Evolutionary conservation across 2,329 filamentous ascomycete species (phyloP), one percentile per base, ranked within the genome.

Genomic region (Claviceps citrina): DNA sequence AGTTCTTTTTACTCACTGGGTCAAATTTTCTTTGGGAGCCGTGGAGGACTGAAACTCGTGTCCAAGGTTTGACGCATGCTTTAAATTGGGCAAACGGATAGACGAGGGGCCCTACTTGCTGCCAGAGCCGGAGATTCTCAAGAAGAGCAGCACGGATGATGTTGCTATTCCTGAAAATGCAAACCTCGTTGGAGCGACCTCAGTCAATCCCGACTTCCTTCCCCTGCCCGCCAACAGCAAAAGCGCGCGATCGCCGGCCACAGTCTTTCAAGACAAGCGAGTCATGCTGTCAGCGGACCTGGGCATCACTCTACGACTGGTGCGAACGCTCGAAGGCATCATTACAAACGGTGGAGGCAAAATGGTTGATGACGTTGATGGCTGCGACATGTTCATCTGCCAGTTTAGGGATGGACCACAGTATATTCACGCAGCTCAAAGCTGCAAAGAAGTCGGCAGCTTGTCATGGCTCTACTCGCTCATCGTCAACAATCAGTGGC

Each of bases 401-500:
- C 81, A 85, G 39, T 95, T 81, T 55, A 81, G 91, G 30, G 81
- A 89, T 22, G 87, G 87, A 0, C 58, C 71, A 7, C 73, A 91
- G 39, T 98, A 94, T 54, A 57, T 83, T 20, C 66, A 69, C 31
- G 89, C 91, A 4, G 81, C 85, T 0, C 78, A 81, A 50, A 66
- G 70, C 10, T 76, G 77, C 41, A 93, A 89, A 51, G 78, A 87
- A 31, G 84, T 98, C 10, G 91, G 87, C 13, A 98, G 93, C 54
- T 65, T 98, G 18, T 78, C 86, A 1, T 98, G 91, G 91, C 68
- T 98, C 10, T 96, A 91, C 58, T 79, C 89, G 58, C 67, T 98
- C 40, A 93, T 96, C 54, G 84, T 84, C 3, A 76, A 82, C 49
- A 87, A 94, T 54, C 69, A 77, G 45, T 98, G 87, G 84, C 89